Conservation (phyloP, 768 basidiomycete species). For the Suillus ampliporus region DNA sequence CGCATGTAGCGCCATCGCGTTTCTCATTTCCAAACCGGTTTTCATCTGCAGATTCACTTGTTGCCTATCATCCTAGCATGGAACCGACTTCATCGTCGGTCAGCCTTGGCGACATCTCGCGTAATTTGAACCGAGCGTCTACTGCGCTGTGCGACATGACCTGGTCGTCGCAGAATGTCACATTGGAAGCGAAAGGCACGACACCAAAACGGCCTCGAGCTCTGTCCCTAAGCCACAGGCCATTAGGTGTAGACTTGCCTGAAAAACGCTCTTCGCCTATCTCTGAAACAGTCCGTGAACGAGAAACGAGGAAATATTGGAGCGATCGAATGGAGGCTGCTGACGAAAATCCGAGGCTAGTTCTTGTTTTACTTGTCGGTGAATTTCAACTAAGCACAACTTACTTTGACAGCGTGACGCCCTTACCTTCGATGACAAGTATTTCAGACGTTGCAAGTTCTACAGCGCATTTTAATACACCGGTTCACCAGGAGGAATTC, state of each 20-base stretch:
- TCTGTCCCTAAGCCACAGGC: conserved; percentile 33
- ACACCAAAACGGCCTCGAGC: conserved; percentile 33
- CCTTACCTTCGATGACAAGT: conserved; percentile 10
- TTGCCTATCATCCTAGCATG: background rate
- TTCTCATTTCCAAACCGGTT: conserved; percentile 26
- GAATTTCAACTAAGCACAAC: background rate
- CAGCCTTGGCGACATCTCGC: conserved; percentile 12
- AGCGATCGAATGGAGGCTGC: conserved; percentile 19
- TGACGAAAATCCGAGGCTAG: conserved; percentile 9
- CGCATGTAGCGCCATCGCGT: conserved; percentile 16
- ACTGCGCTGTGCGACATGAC: conserved; percentile 9
- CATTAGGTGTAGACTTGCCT: conserved; percentile 31
- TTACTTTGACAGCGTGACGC: background rate
- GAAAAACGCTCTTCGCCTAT: conserved; percentile 46
- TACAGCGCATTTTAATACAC: conserved; percentile 20
- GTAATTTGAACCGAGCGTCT: background rate
- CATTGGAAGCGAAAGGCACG: conserved; percentile 5
- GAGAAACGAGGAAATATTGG: conserved; percentile 34
- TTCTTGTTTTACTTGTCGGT: background rate
- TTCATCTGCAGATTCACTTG: conserved; percentile 17
- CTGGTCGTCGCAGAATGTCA: background rate
- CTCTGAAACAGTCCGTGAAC: conserved; percentile 30
- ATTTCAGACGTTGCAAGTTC: conserved; percentile 12
- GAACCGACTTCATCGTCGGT: background rate
- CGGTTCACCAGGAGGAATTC: conserved; percentile 34